Evolutionary conservation across 345 rosid species (phyloP), one percentile per base, ranked within the genome.

Genomic region (Microcos paniculata): DNA sequence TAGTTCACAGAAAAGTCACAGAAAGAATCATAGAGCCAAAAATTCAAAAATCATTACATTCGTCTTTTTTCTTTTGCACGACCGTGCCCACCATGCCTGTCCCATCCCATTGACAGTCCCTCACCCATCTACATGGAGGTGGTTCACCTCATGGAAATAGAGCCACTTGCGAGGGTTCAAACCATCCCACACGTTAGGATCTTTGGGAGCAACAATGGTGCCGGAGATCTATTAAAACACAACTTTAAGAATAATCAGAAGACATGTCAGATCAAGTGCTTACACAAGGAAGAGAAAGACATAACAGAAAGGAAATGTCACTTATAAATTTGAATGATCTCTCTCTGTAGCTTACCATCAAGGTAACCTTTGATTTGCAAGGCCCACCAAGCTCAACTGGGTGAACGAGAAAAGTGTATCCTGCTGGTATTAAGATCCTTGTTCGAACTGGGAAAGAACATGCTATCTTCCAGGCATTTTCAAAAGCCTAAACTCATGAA

Each of bases 101-200:
- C 99, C 99, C 99, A 81, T 90, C 28, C 98, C 99, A 74, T 91
- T 82, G 38, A 93, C 85, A 58, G 79, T 84, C 72, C 99, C 99
- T 26, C 92, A 89, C 74, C 99, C 99, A 79, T 83, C 86, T 21
- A 95, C 51, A 1, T 88, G 84, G 4, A 95, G 91, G 84, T 89
- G 99, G 64, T 87, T 93, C 55, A 93, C 83, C 58, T 88, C 84
- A 67, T 79, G 89, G 76, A 95, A 91, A 78, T 91, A 93, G 33
- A 95, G 79, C 99, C 98, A 93, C 80, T 84, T 93, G 23, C 87
- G 87, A 40, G 15, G 89, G 87, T 88, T 86, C 62, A 89, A 64
- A 73, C 99, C 96, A 73, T 83, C 78, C 98, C 99, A 95, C 21
- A 42, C 79, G 57, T 81, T 79, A 42, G 99, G 99, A 63, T 93